A percentile compares a stretch with the other conserved stretches of the same genome.
phyloP scores from a whole-genome alignment of 2,329 filamentous ascomycete species.

The Lasiodiplodia hormozganensis region DNA sequence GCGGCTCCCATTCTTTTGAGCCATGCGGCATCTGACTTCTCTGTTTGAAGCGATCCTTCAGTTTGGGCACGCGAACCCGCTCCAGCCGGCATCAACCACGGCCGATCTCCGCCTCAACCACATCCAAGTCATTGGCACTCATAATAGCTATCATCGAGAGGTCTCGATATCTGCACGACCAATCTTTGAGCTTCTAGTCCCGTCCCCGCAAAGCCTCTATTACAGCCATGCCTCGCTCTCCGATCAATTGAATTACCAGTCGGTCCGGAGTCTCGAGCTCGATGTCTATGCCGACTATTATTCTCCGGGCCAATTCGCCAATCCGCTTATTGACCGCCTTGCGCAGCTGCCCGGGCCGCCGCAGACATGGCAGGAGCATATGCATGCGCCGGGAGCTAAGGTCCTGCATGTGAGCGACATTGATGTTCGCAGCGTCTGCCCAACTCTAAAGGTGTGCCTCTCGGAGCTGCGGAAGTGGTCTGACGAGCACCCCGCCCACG shows the following conservation, averaged over 20 bases:
- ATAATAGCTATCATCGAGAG: slow-evolving; percentile 61
- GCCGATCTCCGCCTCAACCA: slow-evolving; percentile 57
- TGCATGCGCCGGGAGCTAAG: slow-evolving; percentile 55
- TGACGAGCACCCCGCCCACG: slow-evolving; percentile 50
- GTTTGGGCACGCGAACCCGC: slow-evolving; percentile 7
- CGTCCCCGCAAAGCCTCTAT: slow-evolving; percentile 52
- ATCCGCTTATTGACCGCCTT: slow-evolving; percentile 52
- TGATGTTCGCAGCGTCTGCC: slow-evolving; percentile 55
- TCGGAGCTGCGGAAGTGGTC: slow-evolving; percentile 54
- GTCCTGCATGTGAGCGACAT: slow-evolving; percentile 60
- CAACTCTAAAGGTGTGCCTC: slow-evolving; percentile 56
- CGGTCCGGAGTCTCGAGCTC: slow-evolving; percentile 57
- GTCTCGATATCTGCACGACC: slow-evolving; percentile 50
- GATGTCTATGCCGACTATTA: slow-evolving; percentile 57
- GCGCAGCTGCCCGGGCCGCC: slow-evolving; percentile 49
- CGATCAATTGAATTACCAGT: slow-evolving; percentile 55
- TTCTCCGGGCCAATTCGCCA: slow-evolving; percentile 56
- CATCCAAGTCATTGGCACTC: slow-evolving; percentile 59
- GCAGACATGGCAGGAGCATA: slow-evolving; percentile 44
- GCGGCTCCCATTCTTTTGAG: not conserved
- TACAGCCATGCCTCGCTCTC: slow-evolving; percentile 57
- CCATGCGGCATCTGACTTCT: slow-evolving; percentile 17
- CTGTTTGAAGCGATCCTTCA: slow-evolving; percentile 13
- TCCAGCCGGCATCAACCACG: not conserved
- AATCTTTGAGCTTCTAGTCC: slow-evolving; percentile 48